Base-by-base conservation (phyloP, 2,329 filamentous ascomycete genomes). In the Graphiopsis chlorocephala region DNA sequence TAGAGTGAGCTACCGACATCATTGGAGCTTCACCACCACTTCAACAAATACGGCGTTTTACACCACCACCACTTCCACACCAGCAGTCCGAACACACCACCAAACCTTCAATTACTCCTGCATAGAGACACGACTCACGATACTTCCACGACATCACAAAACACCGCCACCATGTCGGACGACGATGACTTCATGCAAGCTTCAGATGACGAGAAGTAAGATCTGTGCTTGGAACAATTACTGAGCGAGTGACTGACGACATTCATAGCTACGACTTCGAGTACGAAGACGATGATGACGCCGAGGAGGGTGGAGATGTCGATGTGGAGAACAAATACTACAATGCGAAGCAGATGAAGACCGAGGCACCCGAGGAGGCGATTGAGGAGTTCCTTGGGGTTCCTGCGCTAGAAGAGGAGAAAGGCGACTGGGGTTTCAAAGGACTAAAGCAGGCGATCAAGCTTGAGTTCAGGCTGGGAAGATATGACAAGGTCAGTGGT, bases 241-340 rank as follows among this genome's bases (percentile, higher is more conserved):
- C 29, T 7, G 15, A 31, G 26, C 17, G 1, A 53, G 28, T 31
- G 25, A 20, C 50, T 53, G 50, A 53, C 50, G n/a, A 8, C 64
- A n/a, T 7, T 29, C 38, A 4, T 65, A 91, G 90, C 73, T 93
- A 97, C 76, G 95, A 98, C 80, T 98, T 98, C 77, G 94, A 98
- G 75, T 98, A 97, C 79, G 94, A 97, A 76, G 95, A 93, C 72
- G 94, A 92, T 71, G 92, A 93, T 69, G 92, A 97, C 64, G 93
- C 95, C 57, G 91, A 96, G 50, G 90, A 97, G 65, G 88, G 86
- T 33, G 93, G 89, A 65, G 92, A 97, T 76, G 91, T 97, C 72
- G 93, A 94, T 71, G 96, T 98, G 77, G 95, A 99, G 78, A 99
- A 99, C 83, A 97, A 97, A 81, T 99, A 99, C 83, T 99, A 98